phyloP scores from a whole-genome alignment of 306 rosid species.

The Quercus dentata region DNA sequence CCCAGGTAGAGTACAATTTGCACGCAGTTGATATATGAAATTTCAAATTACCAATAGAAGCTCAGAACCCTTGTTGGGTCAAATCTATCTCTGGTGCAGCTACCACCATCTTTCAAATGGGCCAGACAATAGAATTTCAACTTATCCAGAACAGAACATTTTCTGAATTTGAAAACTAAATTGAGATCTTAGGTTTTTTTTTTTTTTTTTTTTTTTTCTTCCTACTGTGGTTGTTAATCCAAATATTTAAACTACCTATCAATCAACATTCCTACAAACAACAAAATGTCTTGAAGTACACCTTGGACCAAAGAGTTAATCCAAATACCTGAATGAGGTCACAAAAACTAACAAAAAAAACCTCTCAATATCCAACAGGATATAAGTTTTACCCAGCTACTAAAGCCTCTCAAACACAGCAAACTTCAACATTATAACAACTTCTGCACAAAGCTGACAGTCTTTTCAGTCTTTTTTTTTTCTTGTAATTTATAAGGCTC shows the following conservation, averaged over 20 bases:
- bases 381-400: neutral
- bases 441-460: neutral
- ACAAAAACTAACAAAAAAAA: neutral
- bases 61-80: neutral
- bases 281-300: neutral
- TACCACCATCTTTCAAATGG: neutral
- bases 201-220: neutral
- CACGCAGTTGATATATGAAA: neutral
- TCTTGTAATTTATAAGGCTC: too few relatives aligned
- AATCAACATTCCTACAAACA: neutral
- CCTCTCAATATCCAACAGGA: neutral
- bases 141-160: neutral
- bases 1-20: constrained; percentile 3
- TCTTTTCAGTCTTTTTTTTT: neutral
- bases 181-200: neutral
- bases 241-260: neutral
- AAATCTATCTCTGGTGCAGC: neutral
- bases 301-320: neutral
- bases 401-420: neutral
- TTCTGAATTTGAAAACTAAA: neutral
- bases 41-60: neutral
- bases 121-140: neutral
- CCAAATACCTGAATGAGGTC: neutral
- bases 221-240: neutral
- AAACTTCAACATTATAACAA: neutral